Evolutionary conservation across 169 alveolate species (phyloP), one percentile per base, ranked within the genome.

Genomic region (Babesia gibsoni): DNA sequence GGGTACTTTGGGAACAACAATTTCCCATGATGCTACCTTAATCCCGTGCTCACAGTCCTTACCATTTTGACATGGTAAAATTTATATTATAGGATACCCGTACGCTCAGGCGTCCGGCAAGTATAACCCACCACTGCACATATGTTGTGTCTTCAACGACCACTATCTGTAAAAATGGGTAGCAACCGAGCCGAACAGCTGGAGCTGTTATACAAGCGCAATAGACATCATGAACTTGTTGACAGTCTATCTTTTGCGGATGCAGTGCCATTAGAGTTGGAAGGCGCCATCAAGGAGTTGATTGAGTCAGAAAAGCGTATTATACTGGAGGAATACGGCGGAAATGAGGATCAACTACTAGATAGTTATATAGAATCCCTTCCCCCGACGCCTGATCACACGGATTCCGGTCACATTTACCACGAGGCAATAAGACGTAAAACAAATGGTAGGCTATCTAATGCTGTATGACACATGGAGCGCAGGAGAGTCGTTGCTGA

Each of bases 241-340:
- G 84, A 75, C 58, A 66, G 84, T 35, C 36, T 75, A 6, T 23
- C 72, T 12, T 75, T 66, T 29, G 84, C 66, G 7, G 84, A 75
- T 22, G 70, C 78, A 1, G 73, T 75, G 10, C 80, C 84, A 14
- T 64, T 61, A 14, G 84, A 75, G 32, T 49, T 75, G 23, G 84
- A 64, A 32, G 49, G 52, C 2, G 36, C 25, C 57, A 61, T 75
- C 61, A 45, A 52, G 36, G 84, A 75, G 36, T 41, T 75, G 18
- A 41, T 75, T 18, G 46, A 25, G 8, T 68, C 36, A 6, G 84
- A 75, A 33, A 75, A 58, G 74, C 56, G 65, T 35, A 23, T 27
- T 12, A 65, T 75, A 42, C 46, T 75, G 50, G 84, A 75, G 43
- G 81, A 75, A 46, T 32, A 5, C 41, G 53, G 53, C 45, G 65